These are phyloP conservation scores for Dictyostelium intermedium DNA, from an alignment of 78 protist species.

Conservation along the genomic window DNA sequence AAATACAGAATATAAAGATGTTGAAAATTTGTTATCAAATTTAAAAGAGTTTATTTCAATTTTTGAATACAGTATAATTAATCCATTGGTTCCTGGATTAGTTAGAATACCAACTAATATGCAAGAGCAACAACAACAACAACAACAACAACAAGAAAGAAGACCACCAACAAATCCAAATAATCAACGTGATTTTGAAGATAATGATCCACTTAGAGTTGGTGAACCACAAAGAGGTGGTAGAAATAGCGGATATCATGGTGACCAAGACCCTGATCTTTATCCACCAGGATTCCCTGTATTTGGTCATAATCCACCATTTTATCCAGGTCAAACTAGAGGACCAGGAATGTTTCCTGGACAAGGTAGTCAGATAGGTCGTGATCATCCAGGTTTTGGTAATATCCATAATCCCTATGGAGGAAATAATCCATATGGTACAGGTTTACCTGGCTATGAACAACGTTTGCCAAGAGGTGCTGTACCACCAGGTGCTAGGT, in stretches of 20 bases:
- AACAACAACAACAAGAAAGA: neutral
- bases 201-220: conserved; percentile 2
- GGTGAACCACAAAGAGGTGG: conserved; percentile 47
- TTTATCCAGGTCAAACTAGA: neutral
- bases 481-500: conserved; percentile 75
- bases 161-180: neutral
- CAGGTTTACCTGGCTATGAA: conserved; percentile 11
- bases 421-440: neutral
- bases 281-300: conserved; percentile 44
- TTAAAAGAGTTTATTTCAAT: neutral
- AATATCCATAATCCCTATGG: conserved; percentile 33
- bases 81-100: conserved; percentile 4
- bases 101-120: neutral
- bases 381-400: conserved; percentile 73
- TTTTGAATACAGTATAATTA: neutral
- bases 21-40: neutral
- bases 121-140: neutral
- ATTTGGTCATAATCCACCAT: neutral
- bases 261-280: conserved; percentile 12
- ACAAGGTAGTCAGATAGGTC: conserved; percentile 30
- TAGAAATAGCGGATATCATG: neutral
- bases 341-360: neutral
- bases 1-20: neutral
- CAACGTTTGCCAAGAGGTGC: conserved; percentile 51
- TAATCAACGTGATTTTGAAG: conserved; percentile 5